These are phyloP conservation scores for Fabrea salina DNA, from an alignment of 169 alveolate genomes.

Conservation along the genomic window DNA sequence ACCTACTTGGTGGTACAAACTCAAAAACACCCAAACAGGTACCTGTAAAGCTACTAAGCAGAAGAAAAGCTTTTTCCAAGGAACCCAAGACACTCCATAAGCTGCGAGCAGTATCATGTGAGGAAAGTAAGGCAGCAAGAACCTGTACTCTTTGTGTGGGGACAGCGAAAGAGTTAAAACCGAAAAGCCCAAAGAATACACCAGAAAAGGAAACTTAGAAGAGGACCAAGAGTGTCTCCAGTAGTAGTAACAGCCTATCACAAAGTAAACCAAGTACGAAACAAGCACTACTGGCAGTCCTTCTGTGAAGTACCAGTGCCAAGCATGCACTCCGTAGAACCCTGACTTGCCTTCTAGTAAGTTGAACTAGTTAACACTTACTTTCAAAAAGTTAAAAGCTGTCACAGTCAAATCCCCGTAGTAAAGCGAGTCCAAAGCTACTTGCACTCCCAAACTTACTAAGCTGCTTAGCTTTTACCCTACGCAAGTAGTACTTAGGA, in stretches of 20 bases:
- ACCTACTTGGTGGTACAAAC: neutral
- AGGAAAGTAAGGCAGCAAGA: constrained; percentile 42
- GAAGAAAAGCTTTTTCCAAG: neutral
- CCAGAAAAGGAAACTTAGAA: neutral
- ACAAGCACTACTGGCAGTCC: neutral
- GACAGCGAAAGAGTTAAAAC: constrained; percentile 16
- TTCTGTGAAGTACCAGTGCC: constrained; percentile 3
- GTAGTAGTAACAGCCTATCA: neutral
- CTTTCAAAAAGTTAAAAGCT: neutral
- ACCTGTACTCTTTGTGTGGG: constrained; percentile 44
- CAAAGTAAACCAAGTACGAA: neutral
- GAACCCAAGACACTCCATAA: neutral
- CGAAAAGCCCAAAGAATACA: neutral
- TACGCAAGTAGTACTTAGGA: neutral
- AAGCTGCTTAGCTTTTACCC: constrained; percentile 7
- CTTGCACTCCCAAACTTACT: neutral
- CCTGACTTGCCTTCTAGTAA: neutral
- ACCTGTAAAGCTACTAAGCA: neutral
- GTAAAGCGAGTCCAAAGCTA: neutral
- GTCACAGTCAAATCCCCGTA: constrained; percentile 3
- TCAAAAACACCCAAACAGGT: neutral
- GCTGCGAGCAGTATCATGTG: neutral
- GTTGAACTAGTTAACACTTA: no score
- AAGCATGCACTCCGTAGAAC: constrained; percentile 12
- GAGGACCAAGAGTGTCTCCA: neutral